Evolutionary conservation across 2,329 filamentous ascomycete genomes (phyloP).

Genomic region (Penicillium sp.): DNA sequence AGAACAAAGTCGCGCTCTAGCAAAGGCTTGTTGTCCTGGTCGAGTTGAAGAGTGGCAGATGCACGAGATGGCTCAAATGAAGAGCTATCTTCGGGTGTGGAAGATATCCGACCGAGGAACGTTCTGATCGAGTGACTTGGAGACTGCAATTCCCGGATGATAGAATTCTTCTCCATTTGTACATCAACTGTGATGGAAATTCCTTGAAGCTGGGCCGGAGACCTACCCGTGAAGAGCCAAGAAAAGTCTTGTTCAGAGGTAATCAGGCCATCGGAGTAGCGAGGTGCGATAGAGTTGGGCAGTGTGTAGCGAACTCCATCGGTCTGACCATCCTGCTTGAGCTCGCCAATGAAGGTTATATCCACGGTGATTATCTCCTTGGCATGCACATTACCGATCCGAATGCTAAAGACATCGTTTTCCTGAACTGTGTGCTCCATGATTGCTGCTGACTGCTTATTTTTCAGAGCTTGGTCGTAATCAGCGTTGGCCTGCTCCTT

Average conservation of each 20-base stretch:
- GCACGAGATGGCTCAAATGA: conserved; percentile 58
- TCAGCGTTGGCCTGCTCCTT: conserved; percentile 59
- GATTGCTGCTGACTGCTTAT: conserved; percentile 62
- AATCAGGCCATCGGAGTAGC: conserved; percentile 52
- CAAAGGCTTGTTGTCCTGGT: conserved; percentile 16
- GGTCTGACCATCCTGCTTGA: conserved; percentile 68
- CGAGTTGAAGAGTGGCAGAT: conserved; percentile 59
- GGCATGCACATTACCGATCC: conserved; percentile 65
- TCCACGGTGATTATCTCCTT: conserved; percentile 57
- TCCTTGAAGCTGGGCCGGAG: conserved; percentile 23
- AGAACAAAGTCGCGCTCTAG: conserved; percentile 67
- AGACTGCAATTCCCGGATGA: conserved; percentile 63
- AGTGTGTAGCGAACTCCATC: conserved; percentile 69
- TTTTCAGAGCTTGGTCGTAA: conserved; percentile 58
- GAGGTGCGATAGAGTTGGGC: conserved; percentile 64
- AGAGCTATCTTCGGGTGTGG: conserved; percentile 30
- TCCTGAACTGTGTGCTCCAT: conserved; percentile 61
- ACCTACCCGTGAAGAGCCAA: neutral
- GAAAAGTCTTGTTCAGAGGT: neutral
- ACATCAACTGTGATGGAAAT: conserved; percentile 60
- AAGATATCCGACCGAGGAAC: conserved; percentile 59
- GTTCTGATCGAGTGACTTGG: conserved; percentile 67
- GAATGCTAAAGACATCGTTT: conserved; percentile 66
- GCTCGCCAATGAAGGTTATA: conserved; percentile 66
- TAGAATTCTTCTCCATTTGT: conserved; percentile 55